These are phyloP conservation scores for Ophiostoma tasmaniense DNA, from an alignment of 2,329 filamentous ascomycete genomes.

Conservation along the genomic window DNA sequence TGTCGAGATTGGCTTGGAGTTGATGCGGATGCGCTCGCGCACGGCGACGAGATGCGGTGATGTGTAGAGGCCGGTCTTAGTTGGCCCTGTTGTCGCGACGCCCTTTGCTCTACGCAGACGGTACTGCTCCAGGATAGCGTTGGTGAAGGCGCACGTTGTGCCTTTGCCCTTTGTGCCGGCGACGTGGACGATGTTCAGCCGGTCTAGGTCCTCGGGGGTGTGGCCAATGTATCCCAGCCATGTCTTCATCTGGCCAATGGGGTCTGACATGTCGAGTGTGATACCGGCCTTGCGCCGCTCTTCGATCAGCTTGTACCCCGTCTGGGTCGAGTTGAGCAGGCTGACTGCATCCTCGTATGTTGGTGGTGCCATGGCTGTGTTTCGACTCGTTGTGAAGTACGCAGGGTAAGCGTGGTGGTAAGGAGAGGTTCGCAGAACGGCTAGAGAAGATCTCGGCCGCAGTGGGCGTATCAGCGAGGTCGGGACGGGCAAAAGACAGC, in stretches of 20 bases:
- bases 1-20: constrained; percentile 49
- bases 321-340: constrained; percentile 83
- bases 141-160: constrained; percentile 59
- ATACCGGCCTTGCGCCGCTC: constrained; percentile 66
- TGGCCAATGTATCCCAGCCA: constrained; percentile 75
- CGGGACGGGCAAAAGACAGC: not conserved
- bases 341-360: constrained; percentile 66
- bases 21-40: constrained; percentile 57
- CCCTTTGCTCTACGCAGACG: constrained; percentile 22
- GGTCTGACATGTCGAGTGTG: constrained; percentile 53
- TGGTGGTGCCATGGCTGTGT: not conserved
- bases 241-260: constrained; percentile 69
- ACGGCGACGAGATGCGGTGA: constrained; percentile 61
- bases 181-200: constrained; percentile 61
- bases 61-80: constrained; percentile 55
- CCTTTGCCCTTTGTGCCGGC: constrained; percentile 73
- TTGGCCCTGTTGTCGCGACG: constrained; percentile 25
- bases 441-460: not conserved
- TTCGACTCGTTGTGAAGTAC: not conserved
- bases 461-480: not conserved
- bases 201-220: constrained; percentile 44
- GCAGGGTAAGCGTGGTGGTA: not conserved
- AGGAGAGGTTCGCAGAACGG: not conserved
- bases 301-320: constrained; percentile 73
- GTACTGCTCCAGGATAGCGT: constrained; percentile 52